Base-by-base conservation (phyloP, 257 asterid genomes). In the Salvia miltiorrhiza region DNA sequence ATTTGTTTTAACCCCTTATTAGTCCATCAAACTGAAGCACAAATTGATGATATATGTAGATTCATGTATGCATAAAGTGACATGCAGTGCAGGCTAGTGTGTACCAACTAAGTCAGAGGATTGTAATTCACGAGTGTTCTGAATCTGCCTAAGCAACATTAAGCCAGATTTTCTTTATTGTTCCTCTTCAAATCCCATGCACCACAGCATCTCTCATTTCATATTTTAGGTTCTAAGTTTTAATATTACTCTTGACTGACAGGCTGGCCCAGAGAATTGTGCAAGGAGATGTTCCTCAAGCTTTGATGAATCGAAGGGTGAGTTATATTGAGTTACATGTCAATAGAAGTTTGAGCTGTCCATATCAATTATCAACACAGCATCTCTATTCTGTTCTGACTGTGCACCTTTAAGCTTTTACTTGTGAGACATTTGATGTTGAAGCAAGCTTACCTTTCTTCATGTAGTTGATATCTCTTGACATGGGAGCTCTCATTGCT, bases 251-350 rank as follows among this genome's bases (percentile, higher is more conserved):
- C 6, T 75, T 70, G n/a, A 69, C 63, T 78, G 75, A 56, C 92
- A 91, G 99, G 90, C 95, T 94, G 75, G 99, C 99, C 8, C 99
- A 90, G 81, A 87, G 98, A 77, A 93, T 93, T 77, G 96, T 93
- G 76, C 96, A 90, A 79, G 99, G 99, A 74, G 99, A 94, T 82
- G 99, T 91, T 50, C 99, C 99, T 73, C 97, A 94, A 80, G 97
- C 99, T 57, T 73, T 94, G 81, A 89, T 87, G 88, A 91, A 94
- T 60, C 88, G 99, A 65, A 80, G 81, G 93, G 97, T 93, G 78
- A 65, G 94, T 87, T 52, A 30, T 71, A 52, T 74, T 93, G 78
- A 65, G 94, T 87, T 52, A 30, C 69, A 52, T 74, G 32, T 70
- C 50, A 12, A 33, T 70, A 39, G 40, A 9, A 49, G n/a, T 54